Evolutionary conservation across 2,329 filamentous ascomycete genomes (phyloP).

Genomic region (Beauveria scarabaeidicola): DNA sequence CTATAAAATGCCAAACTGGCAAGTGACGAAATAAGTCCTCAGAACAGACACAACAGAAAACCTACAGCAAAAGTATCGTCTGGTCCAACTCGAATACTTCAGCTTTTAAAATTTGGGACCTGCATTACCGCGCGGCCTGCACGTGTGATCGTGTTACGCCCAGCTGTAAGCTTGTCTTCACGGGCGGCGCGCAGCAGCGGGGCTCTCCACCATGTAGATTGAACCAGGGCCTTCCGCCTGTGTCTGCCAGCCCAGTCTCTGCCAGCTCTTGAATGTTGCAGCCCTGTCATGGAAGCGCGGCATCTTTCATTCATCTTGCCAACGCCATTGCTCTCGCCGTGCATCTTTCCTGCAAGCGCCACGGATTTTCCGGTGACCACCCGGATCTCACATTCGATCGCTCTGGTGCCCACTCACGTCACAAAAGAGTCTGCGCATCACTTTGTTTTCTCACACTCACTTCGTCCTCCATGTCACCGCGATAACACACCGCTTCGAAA

Average conservation of each 20-base stretch:
- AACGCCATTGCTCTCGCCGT: background rate
- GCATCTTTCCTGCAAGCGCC: background rate
- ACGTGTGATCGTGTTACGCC: background rate
- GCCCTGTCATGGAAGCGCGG: background rate
- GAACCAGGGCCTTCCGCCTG: background rate
- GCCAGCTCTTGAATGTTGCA: conserved; percentile 3
- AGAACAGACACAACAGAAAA: too few relatives aligned
- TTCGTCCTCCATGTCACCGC: conserved; percentile 8
- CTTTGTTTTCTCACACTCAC: conserved; percentile 2
- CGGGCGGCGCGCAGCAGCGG: background rate
- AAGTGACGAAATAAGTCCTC: background rate
- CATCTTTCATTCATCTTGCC: background rate
- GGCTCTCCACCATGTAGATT: conserved; percentile 5
- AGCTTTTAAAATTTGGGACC: background rate
- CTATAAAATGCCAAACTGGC: background rate
- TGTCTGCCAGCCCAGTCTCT: background rate
- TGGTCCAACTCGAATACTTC: background rate
- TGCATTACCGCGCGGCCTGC: background rate
- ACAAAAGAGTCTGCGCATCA: background rate
- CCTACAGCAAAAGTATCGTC: too few relatives aligned
- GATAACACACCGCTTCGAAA: conserved; percentile 8
- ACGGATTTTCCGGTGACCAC: background rate
- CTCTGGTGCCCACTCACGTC: background rate
- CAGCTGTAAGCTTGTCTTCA: background rate
- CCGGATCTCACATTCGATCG: conserved; percentile 3